These are phyloP conservation scores for Trichosporon faecale DNA, from an alignment of 1,284 basidiomycete genomes.

Conservation along the genomic window DNA sequence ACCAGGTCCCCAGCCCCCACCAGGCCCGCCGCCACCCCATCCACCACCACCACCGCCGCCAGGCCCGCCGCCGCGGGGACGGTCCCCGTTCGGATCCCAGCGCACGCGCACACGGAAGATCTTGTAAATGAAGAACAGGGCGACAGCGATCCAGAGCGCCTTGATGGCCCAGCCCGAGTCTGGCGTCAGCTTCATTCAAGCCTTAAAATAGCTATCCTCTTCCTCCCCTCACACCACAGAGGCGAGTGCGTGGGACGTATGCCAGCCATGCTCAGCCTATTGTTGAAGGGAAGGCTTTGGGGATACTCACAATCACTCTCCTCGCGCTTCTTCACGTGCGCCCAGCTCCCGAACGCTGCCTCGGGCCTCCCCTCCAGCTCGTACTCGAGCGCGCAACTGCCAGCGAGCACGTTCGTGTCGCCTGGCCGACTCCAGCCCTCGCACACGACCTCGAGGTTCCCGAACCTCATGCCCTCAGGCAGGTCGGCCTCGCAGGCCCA, in stretches of 20 bases:
- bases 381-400: slow-evolving; percentile 78
- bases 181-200: slow-evolving; percentile 2
- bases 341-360: background rate
- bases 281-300: no score
- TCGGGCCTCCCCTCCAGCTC: slow-evolving; percentile 57
- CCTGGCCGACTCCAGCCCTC: slow-evolving; percentile 80
- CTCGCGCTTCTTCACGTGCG: background rate
- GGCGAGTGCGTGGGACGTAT: background rate
- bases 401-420: slow-evolving; percentile 79
- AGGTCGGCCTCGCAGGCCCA: slow-evolving; percentile 93
- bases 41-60: slow-evolving; percentile 30
- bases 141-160: background rate
- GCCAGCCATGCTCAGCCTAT: no score
- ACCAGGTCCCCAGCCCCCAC: no score
- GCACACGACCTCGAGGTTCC: slow-evolving; percentile 76
- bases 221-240: no score
- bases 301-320: background rate
- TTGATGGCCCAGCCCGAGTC: background rate
- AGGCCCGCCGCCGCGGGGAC: background rate
- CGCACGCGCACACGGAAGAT: background rate
- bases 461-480: slow-evolving; percentile 73
- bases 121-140: background rate
- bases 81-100: background rate
- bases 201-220: no score
- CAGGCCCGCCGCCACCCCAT: slow-evolving; percentile 40